Conservation (phyloP, 2,329 filamentous ascomycete genomes). For the Hypoxylon sp. region DNA sequence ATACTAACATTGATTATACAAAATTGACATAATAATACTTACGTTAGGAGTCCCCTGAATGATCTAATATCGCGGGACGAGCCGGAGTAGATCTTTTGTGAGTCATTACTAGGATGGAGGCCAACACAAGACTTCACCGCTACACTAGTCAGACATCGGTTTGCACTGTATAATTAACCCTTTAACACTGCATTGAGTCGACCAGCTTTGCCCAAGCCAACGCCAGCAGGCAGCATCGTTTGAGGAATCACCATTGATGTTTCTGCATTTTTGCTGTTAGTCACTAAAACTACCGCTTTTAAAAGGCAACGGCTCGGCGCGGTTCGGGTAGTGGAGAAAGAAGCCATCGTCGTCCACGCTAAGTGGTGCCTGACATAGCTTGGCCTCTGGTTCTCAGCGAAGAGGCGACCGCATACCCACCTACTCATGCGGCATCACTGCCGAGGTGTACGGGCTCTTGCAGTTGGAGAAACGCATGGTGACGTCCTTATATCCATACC, state of each 20-base stretch:
- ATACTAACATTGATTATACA: background rate
- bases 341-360: background rate
- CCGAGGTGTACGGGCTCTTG: background rate
- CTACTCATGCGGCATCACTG: background rate
- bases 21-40: background rate
- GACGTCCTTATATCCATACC: background rate
- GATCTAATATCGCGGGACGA: background rate
- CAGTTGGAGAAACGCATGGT: background rate
- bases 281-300: background rate
- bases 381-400: background rate
- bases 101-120: slow-evolving; percentile 10
- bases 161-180: slow-evolving; percentile 5
- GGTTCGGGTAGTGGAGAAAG: slow-evolving; percentile 21
- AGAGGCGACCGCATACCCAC: background rate
- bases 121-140: slow-evolving; percentile 1
- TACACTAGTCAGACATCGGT: slow-evolving; percentile 4
- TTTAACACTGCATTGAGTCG: background rate
- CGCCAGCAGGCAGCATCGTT: slow-evolving; percentile 31
- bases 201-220: slow-evolving; percentile 25
- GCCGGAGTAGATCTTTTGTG: slow-evolving; percentile 6
- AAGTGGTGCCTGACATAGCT: background rate
- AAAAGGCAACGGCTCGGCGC: slow-evolving; percentile 5
- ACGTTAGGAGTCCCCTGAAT: background rate
- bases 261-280: slow-evolving; percentile 9
- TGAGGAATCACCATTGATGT: background rate